phyloP scores from a whole-genome alignment of 2,329 filamentous ascomycete species.

The Fusarium sp. region DNA sequence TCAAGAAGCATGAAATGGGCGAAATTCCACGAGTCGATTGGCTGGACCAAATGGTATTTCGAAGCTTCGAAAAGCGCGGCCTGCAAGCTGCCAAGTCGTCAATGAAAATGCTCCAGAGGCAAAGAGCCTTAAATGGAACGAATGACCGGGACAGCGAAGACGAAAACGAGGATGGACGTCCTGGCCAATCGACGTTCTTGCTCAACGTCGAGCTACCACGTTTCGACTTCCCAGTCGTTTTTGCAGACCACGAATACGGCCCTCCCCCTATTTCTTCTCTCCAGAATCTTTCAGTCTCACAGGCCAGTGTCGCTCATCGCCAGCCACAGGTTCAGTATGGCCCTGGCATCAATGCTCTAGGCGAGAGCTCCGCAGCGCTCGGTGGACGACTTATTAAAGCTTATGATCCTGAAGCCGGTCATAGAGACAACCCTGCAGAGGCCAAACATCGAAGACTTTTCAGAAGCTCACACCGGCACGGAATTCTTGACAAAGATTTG shows the following conservation, averaged over 20 bases:
- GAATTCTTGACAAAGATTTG: slow-evolving; percentile 93
- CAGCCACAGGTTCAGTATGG: slow-evolving; percentile 91
- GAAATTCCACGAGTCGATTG: slow-evolving; percentile 94
- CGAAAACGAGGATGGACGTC: slow-evolving; percentile 60
- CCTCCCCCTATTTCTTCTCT: slow-evolving; percentile 85
- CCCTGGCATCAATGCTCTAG: slow-evolving; percentile 83
- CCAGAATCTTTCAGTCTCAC: slow-evolving; percentile 67
- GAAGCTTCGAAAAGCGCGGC: slow-evolving; percentile 84
- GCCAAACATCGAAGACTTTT: slow-evolving; percentile 94
- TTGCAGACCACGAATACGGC: slow-evolving; percentile 92
- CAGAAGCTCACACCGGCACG: slow-evolving; percentile 88
- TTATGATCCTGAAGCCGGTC: slow-evolving; percentile 93
- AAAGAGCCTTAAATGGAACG: slow-evolving; percentile 59
- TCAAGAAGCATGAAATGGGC: slow-evolving; percentile 99
- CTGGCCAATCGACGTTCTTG: slow-evolving; percentile 73
- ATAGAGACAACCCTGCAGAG: slow-evolving; percentile 92
- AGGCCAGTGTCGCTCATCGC: slow-evolving; percentile 79
- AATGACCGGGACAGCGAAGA: slow-evolving; percentile 47
- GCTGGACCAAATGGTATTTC: slow-evolving; percentile 95
- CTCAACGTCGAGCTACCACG: slow-evolving; percentile 92
- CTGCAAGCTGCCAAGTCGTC: slow-evolving; percentile 74
- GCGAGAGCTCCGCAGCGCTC: slow-evolving; percentile 62
- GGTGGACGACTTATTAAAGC: slow-evolving; percentile 80
- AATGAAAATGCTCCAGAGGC: slow-evolving; percentile 68
- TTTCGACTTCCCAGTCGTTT: slow-evolving; percentile 96